Base-by-base conservation (phyloP, 2,329 filamentous ascomycete genomes). In the Arthrobotrys conoides region DNA sequence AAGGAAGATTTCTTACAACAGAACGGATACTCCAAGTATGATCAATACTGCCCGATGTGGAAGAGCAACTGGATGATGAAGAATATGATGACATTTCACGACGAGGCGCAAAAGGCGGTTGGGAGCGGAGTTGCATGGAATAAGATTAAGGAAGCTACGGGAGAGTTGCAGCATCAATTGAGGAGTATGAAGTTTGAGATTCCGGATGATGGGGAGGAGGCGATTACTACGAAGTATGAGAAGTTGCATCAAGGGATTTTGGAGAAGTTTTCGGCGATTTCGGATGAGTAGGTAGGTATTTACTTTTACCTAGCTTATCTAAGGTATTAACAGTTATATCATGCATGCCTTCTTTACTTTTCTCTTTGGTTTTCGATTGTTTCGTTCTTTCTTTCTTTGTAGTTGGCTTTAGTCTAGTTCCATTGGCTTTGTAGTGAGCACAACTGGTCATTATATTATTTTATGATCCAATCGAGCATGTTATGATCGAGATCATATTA, bases 31-130 rank as follows among this genome's bases (percentile, higher is more conserved):
- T 96, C 92, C 82, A 93, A 98, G 86, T 98, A 99, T 85, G 96
- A 99, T 84, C 94, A 98, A 87, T 99, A 97, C 90, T 99, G 96
- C 84, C 96, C 96, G 63, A 89, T 99, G 83, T 99, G 96, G 96
- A 99, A 99, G 91, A 99, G 96, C 0, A 92, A 97, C 85, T 99
- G 96, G 91, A 98, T 99, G 96, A 99, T 99, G 96, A 97, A 97
- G 89, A 92, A 93, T 81, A 98, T 99, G 91, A 93, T 99, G 88
- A 93, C 91, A 75, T 99, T 95, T 89, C 93, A 97, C 84, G 96
- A 99, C 83, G 96, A 99, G 87, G 91, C 93, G 24, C 95, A 98
- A 85, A 98, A 97, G 89, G 94, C 93, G 5, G 89, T 99, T 83
- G 89, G 92, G 5, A 93, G 97, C 85, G 96, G 96, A 79, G 92